These are phyloP conservation scores for Tillandsia fasciculata DNA, from an alignment of 176 grass and related monocot genomes.

Conservation along the genomic window DNA sequence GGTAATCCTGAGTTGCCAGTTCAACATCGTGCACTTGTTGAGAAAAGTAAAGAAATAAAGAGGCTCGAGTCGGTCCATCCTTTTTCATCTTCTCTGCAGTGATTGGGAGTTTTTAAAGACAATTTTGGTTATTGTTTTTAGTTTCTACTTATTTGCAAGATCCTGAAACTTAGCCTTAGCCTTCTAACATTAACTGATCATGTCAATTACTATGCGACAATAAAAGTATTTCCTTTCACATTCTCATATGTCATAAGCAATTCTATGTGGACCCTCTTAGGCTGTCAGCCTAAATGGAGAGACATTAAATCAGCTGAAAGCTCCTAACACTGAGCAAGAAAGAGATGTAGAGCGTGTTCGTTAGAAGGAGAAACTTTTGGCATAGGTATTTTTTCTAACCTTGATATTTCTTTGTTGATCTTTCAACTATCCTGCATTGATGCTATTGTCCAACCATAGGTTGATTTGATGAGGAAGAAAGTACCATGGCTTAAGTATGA, in stretches of 20 bases:
- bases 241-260: not conserved
- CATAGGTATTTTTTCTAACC: too few relatives aligned
- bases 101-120: too few relatives aligned
- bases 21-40: too few relatives aligned
- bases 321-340: slow-evolving; percentile 72
- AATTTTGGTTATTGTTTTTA: not conserved
- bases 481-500: slow-evolving; percentile 18
- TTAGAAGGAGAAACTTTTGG: not conserved
- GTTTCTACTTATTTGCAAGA: slow-evolving; percentile 7
- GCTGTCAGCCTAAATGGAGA: slow-evolving; percentile 61
- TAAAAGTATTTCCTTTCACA: not conserved
- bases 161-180: not conserved
- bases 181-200: not conserved
- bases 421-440: too few relatives aligned
- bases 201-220: not conserved
- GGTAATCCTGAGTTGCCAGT: too few relatives aligned
- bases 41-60: too few relatives aligned
- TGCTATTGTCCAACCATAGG: slow-evolving; percentile 28
- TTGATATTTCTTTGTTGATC: too few relatives aligned
- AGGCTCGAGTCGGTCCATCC: too few relatives aligned
- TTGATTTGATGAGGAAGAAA: slow-evolving; percentile 86
- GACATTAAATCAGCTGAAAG: slow-evolving; percentile 65
- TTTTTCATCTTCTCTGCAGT: too few relatives aligned
- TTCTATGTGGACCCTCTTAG: slow-evolving; percentile 26
- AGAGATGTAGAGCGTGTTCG: slow-evolving; percentile 73